Percentiles rank a stretch among this genome's conserved stretches.
Evolutionary conservation across 192 early-diverging fungal genomes (phyloP).

Genomic region (Linderina pennispora): DNA sequence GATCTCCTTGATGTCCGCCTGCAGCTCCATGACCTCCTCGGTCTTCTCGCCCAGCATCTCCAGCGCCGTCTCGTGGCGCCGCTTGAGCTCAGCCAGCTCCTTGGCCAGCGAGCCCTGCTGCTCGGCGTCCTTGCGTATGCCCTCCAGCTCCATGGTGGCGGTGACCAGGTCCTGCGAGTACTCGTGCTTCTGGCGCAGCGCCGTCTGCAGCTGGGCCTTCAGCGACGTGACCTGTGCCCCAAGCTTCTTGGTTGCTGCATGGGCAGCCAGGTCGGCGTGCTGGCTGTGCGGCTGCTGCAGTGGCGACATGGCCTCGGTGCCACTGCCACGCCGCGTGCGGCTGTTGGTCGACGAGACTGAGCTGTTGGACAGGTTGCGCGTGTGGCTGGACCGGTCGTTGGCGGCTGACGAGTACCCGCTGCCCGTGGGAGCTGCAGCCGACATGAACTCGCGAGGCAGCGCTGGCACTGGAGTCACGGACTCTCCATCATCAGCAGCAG

Average conservation of each 20-base stretch:
- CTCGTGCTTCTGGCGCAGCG: slow-evolving; percentile 35
- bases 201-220: slow-evolving; percentile 41
- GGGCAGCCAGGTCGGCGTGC: neutral
- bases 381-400: no score
- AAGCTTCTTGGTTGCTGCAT: slow-evolving; percentile 24
- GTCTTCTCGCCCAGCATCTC: slow-evolving; percentile 88
- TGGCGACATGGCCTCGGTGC: slow-evolving; percentile 5
- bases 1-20: slow-evolving; percentile 73
- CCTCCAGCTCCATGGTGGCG: slow-evolving; percentile 60
- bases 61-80: slow-evolving; percentile 57
- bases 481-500: neutral
- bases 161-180: slow-evolving; percentile 50
- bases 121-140: slow-evolving; percentile 26
- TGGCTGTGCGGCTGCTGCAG: slow-evolving; percentile 1
- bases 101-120: slow-evolving; percentile 24
- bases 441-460: no score
- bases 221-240: slow-evolving; percentile 38
- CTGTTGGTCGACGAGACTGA: slow-evolving; percentile 27
- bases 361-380: slow-evolving; percentile 20
- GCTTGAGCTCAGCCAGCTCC: slow-evolving; percentile 55
- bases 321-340: slow-evolving; percentile 25
- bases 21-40: slow-evolving; percentile 76
- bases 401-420: no score
- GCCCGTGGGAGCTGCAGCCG: neutral
- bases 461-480: no score